Base-by-base conservation (phyloP, 768 basidiomycete species). In the Lactifluus volemus region DNA sequence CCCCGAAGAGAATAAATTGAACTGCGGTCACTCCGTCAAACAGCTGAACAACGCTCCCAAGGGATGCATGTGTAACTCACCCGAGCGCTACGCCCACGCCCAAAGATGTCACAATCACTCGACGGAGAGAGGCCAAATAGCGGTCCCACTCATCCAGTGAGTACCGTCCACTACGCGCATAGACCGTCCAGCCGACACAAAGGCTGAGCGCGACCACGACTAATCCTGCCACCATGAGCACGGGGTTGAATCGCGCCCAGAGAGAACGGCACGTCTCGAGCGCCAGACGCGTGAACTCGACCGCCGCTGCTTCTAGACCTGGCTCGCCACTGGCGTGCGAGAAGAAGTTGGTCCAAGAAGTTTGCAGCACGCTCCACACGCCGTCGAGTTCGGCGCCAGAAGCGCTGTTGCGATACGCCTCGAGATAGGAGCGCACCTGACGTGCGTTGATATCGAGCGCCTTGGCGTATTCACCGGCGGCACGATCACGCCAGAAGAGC, bases 181-280 rank as follows among this genome's bases (percentile, higher is more conserved):
- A 91, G 0, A 87, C 65, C 0, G 78, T 74, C 77, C 81, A 82
- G 1, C 79, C 74, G 0, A 84, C 80, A 5, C 82, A 67, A 0
- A 85, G 70, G 36, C 84, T 78, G 25, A 85, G 70, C 0, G 74
- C 76, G 32, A 95, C 77, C 29, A 91, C 72, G 0, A 71, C 66
- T 10, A 96, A 72, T 0, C 96, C 97, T 30, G 87, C 74, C 4
- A 75, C 72, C 80, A 98, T 98, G 14, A 90, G 76, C 1, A 81
- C 67, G 3, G 86, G 76, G 65, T 93, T 90, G 77, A 99, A 98
- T 68, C 92, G 91, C 1, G 97, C 96, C 97, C 97, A 99, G 57
- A 98, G 83, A 12, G 81, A 73, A 7, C 95, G 86, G 68, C 95
- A 95, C 2, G 80, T 80, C 1, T 78, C 74, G 38, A 94, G 78